Percentiles rank a stretch among this genome's conserved stretches.
These are phyloP conservation scores for Clarireedia monteithiana DNA, from an alignment of 2,329 filamentous ascomycete species.

Conservation along the genomic window DNA sequence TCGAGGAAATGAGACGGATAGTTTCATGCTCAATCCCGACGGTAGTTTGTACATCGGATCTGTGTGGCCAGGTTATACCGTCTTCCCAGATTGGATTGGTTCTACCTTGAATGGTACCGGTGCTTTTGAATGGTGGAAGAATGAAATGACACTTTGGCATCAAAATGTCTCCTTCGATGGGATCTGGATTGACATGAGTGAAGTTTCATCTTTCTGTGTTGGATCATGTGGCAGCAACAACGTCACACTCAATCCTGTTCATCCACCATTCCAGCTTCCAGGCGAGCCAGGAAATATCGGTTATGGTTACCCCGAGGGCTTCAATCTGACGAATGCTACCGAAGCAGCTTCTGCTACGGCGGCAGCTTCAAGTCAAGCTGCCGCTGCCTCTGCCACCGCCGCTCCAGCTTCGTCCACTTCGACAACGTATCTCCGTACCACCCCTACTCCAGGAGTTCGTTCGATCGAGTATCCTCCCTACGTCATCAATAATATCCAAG, in stretches of 20 bases:
- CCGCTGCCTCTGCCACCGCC: constrained; percentile 28
- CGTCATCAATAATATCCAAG: constrained; percentile 64
- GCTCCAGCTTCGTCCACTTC: constrained; percentile 25
- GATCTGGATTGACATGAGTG: constrained; percentile 53
- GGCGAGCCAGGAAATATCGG: constrained; percentile 55
- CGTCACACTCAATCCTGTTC: constrained; percentile 58
- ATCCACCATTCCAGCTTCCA: constrained; percentile 57
- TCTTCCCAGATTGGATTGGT: constrained; percentile 64
- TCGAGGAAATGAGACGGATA: constrained; percentile 49
- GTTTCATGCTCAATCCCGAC: constrained; percentile 49
- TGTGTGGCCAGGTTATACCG: constrained; percentile 66
- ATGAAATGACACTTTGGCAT: constrained; percentile 52
- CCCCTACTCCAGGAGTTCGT: constrained; percentile 53
- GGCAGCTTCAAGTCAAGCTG: constrained; percentile 42
- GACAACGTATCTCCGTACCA: constrained; percentile 46
- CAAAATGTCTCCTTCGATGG: constrained; percentile 42
- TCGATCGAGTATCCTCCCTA: constrained; percentile 71
- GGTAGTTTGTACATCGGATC: constrained; percentile 50
- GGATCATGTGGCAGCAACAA: constrained; percentile 64
- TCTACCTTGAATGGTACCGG: constrained; percentile 52
- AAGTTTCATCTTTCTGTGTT: constrained; percentile 57
- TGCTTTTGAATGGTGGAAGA: constrained; percentile 61
- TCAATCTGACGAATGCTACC: constrained; percentile 60
- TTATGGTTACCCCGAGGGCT: constrained; percentile 59
- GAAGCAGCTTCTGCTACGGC: constrained; percentile 55